Percentiles rank a stretch among this genome's conserved stretches.
phyloP scores from a whole-genome alignment of 805 yeast genomes.

The Metschnikowia continentalis region DNA sequence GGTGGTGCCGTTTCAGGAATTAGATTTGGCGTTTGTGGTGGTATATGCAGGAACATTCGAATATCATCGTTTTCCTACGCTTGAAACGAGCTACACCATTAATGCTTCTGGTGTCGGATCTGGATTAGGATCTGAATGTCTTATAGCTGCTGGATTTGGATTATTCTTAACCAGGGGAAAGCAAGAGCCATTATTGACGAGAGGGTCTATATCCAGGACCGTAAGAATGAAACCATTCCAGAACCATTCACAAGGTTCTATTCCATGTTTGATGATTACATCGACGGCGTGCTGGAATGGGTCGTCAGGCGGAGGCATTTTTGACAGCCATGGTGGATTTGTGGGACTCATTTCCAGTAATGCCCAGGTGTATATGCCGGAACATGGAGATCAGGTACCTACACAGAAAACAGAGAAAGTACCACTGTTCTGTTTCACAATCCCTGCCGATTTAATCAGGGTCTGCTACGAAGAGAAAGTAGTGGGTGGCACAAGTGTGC shows the following conservation, averaged over 20 bases:
- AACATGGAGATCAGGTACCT: background rate
- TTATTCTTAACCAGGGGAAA: conserved; percentile 24
- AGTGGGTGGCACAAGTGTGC: background rate
- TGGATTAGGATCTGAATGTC: conserved; percentile 2
- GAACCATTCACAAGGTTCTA: background rate
- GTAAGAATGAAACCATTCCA: conserved; percentile 11
- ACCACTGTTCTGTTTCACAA: conserved; percentile 26
- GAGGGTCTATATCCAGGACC: conserved; percentile 28
- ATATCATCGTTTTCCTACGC: background rate
- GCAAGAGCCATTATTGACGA: conserved; percentile 28
- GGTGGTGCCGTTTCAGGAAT: conserved; percentile 27
- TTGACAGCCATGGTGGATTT: conserved; percentile 21
- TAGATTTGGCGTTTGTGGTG: conserved; percentile 38
- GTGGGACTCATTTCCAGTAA: conserved; percentile 44
- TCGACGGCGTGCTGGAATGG: conserved; percentile 50
- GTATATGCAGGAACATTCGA: conserved; percentile 11
- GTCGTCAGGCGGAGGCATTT: conserved; percentile 47
- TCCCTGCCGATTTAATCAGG: conserved; percentile 31
- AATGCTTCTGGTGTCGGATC: conserved; percentile 14
- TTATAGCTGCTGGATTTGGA: conserved; percentile 38
- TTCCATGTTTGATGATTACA: conserved; percentile 26
- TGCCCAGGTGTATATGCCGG: conserved; percentile 32
- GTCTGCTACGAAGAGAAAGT: conserved; percentile 18
- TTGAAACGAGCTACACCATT: background rate
- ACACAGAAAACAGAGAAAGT: conserved; percentile 24